Evolutionary conservation across 2,329 filamentous ascomycete species (phyloP), one percentile per base, ranked within the genome.

Genomic region (Chrysoporthe cubensis): DNA sequence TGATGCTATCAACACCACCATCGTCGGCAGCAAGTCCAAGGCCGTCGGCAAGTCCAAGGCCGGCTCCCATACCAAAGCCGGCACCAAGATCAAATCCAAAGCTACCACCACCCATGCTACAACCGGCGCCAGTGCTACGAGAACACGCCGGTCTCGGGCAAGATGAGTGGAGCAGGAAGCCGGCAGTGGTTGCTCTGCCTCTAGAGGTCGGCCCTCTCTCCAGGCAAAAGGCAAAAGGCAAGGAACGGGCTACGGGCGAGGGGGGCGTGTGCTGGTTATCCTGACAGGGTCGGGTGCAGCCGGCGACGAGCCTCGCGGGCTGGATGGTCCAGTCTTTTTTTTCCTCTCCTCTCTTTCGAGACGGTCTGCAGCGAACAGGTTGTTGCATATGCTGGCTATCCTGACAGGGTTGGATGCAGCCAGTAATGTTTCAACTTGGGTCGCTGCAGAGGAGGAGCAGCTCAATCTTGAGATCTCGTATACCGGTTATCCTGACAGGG

Each of bases 181-280:
- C 9, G 37, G 26, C 26, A 9, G 6, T 9, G 37, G 37, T 40
- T 9, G 5, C 37, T 26, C 26, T 26, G 26, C 26, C 21, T 26
- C 26, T 26, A 26, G 26, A 26, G 26, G 26, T 26, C 26, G 26
- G 26, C 26, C 26, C 26, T 26, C 26, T 26, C 26, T 26, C 26
- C 26, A 26, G 26, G 26, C 26, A 26, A 26, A 26, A 26, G 26
- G 26, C 26, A 26, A 26, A 26, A 26, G 26, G 26, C 26, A 26
- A 26, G 2, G 26, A 26, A 59, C 21, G 37, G 9, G 37, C 37
- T 6, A 40, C 37, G 9, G 37, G 37, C 37, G 37, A 40, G 37
- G 37, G 56, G 42, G 7, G n/a, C 16, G 56, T 34, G 11, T 60
- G 42, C 58, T 60, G 58, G 40, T 60, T 16, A 60, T 60, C 58